phyloP scores from a whole-genome alignment of 1,284 basidiomycete species.

The Coniferiporia sulphurascens region DNA sequence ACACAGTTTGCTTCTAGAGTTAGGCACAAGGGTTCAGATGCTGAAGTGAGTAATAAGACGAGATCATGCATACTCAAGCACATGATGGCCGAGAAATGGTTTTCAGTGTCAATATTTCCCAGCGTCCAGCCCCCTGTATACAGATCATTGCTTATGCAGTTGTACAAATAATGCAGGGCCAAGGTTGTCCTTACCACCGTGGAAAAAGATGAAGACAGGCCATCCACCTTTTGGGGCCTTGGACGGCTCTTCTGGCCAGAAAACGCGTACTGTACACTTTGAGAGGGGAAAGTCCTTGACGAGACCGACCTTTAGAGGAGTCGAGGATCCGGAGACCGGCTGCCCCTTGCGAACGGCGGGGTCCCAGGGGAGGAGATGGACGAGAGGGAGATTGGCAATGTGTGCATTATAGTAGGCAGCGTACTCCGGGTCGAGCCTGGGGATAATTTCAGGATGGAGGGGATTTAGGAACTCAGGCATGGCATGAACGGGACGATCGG shows the following conservation, averaged over 20 bases:
- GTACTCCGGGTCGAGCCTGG: conserved; percentile 59
- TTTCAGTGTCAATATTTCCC: conserved; percentile 54
- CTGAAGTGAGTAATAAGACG: background rate
- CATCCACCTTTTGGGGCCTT: conserved; percentile 44
- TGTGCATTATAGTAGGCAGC: conserved; percentile 52
- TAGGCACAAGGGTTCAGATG: conserved; percentile 25
- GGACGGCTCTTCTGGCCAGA: conserved; percentile 47
- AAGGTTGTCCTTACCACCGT: conserved; percentile 42
- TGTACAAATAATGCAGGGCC: conserved; percentile 5
- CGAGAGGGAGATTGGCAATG: conserved; percentile 38
- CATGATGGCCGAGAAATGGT: conserved; percentile 53
- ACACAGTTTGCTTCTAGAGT: conserved; percentile 32
- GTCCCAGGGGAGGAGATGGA: conserved; percentile 57
- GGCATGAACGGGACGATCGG: background rate
- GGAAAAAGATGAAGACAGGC: conserved; percentile 59
- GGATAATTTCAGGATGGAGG: conserved; percentile 52
- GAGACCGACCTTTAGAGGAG: conserved; percentile 47
- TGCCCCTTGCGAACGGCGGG: conserved; percentile 49
- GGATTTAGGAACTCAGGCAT: conserved; percentile 38
- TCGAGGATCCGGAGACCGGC: conserved; percentile 51
- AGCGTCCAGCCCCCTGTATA: conserved; percentile 64
- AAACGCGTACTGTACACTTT: conserved; percentile 47
- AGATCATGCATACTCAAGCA: conserved; percentile 41
- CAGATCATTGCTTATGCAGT: conserved; percentile 13
- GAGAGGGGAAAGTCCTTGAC: conserved; percentile 44